phyloP scores from a whole-genome alignment of 164 flowering plant genomes.

The Liriodendron chinense region DNA sequence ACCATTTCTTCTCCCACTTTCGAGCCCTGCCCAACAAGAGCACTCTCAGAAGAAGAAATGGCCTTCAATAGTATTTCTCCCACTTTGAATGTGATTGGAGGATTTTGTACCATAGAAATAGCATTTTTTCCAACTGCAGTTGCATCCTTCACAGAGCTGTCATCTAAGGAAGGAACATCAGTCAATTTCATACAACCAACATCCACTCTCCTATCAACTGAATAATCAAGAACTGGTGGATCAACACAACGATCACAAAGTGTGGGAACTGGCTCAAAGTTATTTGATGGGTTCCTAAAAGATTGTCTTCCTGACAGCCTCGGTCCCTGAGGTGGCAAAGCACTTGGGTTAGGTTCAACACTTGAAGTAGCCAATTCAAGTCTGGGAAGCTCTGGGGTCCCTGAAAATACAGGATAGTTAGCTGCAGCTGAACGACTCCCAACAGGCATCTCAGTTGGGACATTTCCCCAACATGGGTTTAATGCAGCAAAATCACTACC shows the following conservation, averaged over 20 bases:
- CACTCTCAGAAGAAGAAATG: conserved; percentile 52
- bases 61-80: conserved; percentile 67
- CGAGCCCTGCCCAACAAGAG: conserved; percentile 36
- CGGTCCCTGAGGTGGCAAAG: conserved; percentile 59
- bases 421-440: conserved; percentile 26
- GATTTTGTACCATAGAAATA: conserved; percentile 31
- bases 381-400: conserved; percentile 29
- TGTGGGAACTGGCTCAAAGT: conserved; percentile 42
- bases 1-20: conserved; percentile 40
- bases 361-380: conserved; percentile 29
- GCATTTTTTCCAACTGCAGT: conserved; percentile 44
- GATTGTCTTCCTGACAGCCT: conserved; percentile 53
- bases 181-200: conserved; percentile 29
- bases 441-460: conserved; percentile 26
- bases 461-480: conserved; percentile 38
- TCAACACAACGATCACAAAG: conserved; percentile 40
- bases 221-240: conserved; percentile 38
- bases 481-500: conserved; percentile 34
- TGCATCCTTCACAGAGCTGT: conserved; percentile 42
- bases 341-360: conserved; percentile 33
- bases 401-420: conserved; percentile 30
- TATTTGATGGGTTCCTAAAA: conserved; percentile 39
- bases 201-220: conserved; percentile 45
- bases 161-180: conserved; percentile 39
- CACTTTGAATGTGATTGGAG: conserved; percentile 58